Conservation (phyloP, 2,329 filamentous ascomycete species). For the Herpotrichia juniperi region DNA sequence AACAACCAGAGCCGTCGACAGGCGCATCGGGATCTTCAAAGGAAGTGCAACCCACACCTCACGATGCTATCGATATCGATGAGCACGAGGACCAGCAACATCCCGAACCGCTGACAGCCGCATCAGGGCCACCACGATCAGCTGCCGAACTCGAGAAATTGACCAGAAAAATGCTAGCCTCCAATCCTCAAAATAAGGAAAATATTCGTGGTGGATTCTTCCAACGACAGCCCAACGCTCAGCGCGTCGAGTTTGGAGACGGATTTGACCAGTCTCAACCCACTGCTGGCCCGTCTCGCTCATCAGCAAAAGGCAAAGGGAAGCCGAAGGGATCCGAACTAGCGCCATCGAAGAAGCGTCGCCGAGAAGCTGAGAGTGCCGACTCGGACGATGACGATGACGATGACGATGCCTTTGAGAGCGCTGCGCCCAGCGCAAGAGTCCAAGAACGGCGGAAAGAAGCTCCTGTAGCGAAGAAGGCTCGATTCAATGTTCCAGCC, state of each 20-base stretch:
- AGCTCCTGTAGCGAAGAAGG: constrained; percentile 35
- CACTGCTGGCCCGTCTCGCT: constrained; percentile 21
- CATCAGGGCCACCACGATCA: constrained; percentile 3
- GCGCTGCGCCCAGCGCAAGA: constrained; percentile 42
- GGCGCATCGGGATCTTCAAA: no score
- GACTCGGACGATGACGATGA: constrained; percentile 33
- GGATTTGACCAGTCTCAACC: constrained; percentile 37
- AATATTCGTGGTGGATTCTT: constrained; percentile 44
- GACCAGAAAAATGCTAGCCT: constrained; percentile 14
- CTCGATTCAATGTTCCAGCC: constrained; percentile 24
- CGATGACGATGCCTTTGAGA: constrained; percentile 53
- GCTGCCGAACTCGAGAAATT: neutral
- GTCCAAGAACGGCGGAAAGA: constrained; percentile 44
- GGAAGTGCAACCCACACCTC: neutral
- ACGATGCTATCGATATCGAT: neutral
- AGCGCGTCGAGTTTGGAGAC: constrained; percentile 47
- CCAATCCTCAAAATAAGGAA: constrained; percentile 35
- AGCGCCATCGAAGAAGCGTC: constrained; percentile 30
- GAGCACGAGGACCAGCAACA: neutral
- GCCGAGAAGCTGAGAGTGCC: constrained; percentile 34
- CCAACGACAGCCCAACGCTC: constrained; percentile 47
- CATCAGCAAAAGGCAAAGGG: constrained; percentile 26
- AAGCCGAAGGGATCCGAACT: constrained; percentile 33
- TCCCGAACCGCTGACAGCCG: neutral
- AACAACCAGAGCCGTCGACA: no score